Percentiles rank a stretch among this genome's conserved stretches.
These are phyloP conservation scores for Collybia nuda DNA, from an alignment of 768 basidiomycete genomes.

Conservation along the genomic window DNA sequence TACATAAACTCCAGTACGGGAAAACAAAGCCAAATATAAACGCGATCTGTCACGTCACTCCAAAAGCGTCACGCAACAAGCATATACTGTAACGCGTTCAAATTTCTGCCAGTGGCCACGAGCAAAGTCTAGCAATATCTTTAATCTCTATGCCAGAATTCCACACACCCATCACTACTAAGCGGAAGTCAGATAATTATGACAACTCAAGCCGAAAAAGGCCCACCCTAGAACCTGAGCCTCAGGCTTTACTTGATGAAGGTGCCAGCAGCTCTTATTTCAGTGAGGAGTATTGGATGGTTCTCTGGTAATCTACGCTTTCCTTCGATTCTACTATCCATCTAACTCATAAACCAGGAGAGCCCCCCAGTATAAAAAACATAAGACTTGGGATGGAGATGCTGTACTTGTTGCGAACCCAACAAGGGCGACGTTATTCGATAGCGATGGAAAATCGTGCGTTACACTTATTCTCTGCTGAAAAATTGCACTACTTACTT, in stretches of 20 bases:
- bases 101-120: too few relatives aligned
- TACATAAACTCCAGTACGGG: too few relatives aligned
- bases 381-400: constrained; percentile 91
- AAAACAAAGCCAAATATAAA: constrained; percentile 8
- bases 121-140: neutral
- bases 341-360: constrained; percentile 42
- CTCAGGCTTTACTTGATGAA: too few relatives aligned
- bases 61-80: neutral
- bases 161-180: constrained; percentile 23
- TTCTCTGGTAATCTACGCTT: constrained; percentile 59
- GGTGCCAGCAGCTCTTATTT: neutral
- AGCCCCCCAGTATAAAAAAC: constrained; percentile 71
- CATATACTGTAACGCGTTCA: too few relatives aligned
- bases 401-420: constrained; percentile 57
- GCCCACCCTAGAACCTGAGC: constrained; percentile 16
- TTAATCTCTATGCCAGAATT: constrained; percentile 28
- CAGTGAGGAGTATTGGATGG: constrained; percentile 63
- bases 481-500: neutral
- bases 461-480: constrained; percentile 16
- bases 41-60: constrained; percentile 8
- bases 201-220: constrained; percentile 31
- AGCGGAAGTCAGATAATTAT: constrained; percentile 34
- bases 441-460: constrained; percentile 66
- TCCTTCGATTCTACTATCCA: neutral
- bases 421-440: constrained; percentile 50